Percentiles rank a stretch among this genome's conserved stretches.
These are phyloP conservation scores for Lachnellula occidentalis DNA, from an alignment of 2,329 filamentous ascomycete species.

Conservation along the genomic window DNA sequence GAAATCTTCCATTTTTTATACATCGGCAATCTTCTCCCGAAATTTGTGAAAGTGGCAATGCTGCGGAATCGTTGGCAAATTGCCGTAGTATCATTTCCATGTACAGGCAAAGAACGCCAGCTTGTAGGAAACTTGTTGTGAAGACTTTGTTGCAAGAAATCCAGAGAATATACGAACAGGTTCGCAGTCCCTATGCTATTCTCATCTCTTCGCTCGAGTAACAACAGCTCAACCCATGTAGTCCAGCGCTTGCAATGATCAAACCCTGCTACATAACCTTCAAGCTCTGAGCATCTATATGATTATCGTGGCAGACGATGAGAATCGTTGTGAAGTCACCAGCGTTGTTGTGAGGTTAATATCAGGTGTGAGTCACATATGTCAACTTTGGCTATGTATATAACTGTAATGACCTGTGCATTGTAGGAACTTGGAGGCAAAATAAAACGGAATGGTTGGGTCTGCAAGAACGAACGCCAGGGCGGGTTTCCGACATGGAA, in stretches of 20 bases:
- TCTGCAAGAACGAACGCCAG: not conserved
- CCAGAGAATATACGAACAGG: conserved; percentile 13
- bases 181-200: not conserved
- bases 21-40: conserved; percentile 1
- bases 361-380: conserved; percentile 7
- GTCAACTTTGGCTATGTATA: too few relatives aligned
- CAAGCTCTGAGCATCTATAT: conserved; percentile 15
- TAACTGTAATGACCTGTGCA: not conserved
- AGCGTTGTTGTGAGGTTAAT: conserved; percentile 6
- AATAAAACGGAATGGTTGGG: not conserved
- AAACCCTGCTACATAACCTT: conserved; percentile 4
- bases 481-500: conserved; percentile 10
- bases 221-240: not conserved
- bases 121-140: conserved; percentile 3
- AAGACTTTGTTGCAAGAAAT: conserved; percentile 16
- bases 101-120: conserved; percentile 8
- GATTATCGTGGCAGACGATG: conserved; percentile 12
- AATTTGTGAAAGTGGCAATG: not conserved
- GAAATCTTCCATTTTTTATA: conserved; percentile 9
- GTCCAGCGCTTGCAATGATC: conserved; percentile 10
- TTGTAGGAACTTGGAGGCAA: conserved; percentile 8
- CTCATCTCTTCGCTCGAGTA: not conserved
- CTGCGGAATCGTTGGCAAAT: conserved; percentile 13
- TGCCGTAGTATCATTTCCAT: conserved; percentile 10
- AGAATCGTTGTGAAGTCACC: conserved; percentile 1